Conservation (phyloP, 164 flowering plant genomes). For the Magnolia changhungtana region DNA sequence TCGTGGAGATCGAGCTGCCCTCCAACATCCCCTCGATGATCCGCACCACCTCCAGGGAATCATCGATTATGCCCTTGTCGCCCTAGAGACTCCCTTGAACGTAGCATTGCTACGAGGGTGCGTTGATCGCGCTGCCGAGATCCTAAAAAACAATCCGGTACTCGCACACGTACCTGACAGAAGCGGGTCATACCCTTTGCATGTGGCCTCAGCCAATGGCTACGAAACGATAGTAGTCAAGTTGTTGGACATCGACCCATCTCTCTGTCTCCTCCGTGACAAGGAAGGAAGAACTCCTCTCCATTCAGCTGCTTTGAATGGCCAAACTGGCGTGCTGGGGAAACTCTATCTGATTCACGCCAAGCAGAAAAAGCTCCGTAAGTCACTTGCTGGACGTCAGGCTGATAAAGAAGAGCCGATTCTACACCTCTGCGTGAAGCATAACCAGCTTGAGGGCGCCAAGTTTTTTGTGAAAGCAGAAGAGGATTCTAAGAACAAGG, state of each 20-base stretch:
- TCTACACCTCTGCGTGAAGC: neutral
- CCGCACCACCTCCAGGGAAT: neutral
- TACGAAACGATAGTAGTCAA: neutral
- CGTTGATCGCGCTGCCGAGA: neutral
- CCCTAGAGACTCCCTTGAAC: neutral
- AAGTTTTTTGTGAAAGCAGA: neutral
- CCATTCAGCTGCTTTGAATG: neutral
- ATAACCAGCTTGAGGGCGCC: neutral
- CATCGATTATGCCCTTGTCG: neutral
- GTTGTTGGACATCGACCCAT: neutral
- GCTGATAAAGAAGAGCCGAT: neutral
- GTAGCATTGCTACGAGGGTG: neutral
- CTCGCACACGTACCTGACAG: neutral
- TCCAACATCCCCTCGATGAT: neutral
- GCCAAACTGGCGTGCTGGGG: neutral
- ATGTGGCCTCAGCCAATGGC: neutral
- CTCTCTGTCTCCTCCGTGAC: neutral
- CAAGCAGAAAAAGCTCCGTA: neutral
- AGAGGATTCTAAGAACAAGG: neutral
- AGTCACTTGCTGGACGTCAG: neutral
- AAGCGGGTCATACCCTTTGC: neutral
- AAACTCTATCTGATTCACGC: neutral
- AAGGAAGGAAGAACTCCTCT: slow-evolving; percentile 4
- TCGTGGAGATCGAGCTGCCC: neutral
- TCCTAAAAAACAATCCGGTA: neutral